These are phyloP conservation scores for Dianthus caryophyllus DNA, from an alignment of 148 eudicot species.

Conservation along the genomic window DNA sequence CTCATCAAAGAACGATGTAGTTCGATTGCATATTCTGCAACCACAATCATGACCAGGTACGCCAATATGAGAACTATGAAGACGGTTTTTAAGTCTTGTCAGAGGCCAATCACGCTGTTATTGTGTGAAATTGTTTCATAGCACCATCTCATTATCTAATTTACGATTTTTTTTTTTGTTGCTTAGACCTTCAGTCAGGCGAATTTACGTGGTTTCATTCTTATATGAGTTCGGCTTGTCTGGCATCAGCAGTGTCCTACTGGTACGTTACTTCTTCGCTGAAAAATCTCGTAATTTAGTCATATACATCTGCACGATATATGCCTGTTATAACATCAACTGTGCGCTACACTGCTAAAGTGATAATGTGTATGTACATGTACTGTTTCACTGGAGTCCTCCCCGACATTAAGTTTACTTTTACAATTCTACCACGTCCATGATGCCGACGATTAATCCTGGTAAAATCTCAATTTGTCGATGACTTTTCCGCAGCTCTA, in stretches of 20 bases:
- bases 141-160: slow-evolving; percentile 2
- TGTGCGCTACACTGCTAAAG: too few relatives aligned
- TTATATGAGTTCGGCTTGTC: slow-evolving; percentile 78
- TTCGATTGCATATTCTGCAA: slow-evolving; percentile 53
- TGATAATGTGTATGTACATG: too few relatives aligned
- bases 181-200: slow-evolving; percentile 52
- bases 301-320: too few relatives aligned
- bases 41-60: slow-evolving; percentile 51
- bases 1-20: slow-evolving; percentile 46
- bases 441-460: neutral
- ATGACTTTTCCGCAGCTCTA: slow-evolving; percentile 45
- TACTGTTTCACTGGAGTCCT: too few relatives aligned
- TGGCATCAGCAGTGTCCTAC: slow-evolving; percentile 63
- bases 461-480: neutral
- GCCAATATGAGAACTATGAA: too few relatives aligned
- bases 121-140: neutral
- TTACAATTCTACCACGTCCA: neutral
- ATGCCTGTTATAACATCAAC: neutral
- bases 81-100: neutral
- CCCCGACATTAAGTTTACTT: neutral
- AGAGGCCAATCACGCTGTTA: neutral
- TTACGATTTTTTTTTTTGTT: slow-evolving; percentile 22
- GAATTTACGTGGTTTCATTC: slow-evolving; percentile 61
- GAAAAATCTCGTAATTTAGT: neutral
- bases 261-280: slow-evolving; percentile 43